Conservation (phyloP, 495 filamentous ascomycete species). For the Annulohypoxylon nitens region DNA sequence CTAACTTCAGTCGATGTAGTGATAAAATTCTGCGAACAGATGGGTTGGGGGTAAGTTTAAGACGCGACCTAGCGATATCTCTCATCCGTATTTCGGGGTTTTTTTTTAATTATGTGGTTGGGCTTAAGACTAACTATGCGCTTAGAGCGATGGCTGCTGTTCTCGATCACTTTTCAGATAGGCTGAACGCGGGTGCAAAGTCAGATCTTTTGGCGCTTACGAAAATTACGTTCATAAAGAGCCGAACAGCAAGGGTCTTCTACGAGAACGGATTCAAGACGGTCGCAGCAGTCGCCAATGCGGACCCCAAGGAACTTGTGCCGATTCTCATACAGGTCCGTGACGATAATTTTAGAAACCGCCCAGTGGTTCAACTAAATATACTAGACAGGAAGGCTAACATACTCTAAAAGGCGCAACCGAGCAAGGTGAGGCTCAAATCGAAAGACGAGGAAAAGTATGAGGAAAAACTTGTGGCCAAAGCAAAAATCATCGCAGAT, state of each 20-base stretch:
- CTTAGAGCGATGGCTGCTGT: constrained; percentile 74
- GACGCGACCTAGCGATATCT: not conserved
- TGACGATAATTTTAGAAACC: not conserved
- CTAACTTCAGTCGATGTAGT: constrained; percentile 65
- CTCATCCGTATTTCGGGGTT: not conserved
- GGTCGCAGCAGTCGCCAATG: constrained; percentile 75
- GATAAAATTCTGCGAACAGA: constrained; percentile 75
- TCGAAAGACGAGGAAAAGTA: constrained; percentile 73
- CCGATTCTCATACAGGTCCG: constrained; percentile 77
- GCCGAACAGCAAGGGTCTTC: constrained; percentile 79
- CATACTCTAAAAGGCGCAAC: constrained; percentile 63
- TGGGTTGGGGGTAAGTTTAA: constrained; percentile 68
- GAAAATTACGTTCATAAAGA: constrained; percentile 82
- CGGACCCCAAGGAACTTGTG: constrained; percentile 74
- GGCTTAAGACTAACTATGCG: constrained; percentile 18
- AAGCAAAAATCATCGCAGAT: constrained; percentile 76
- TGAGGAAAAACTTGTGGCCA: constrained; percentile 71
- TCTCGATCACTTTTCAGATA: constrained; percentile 81
- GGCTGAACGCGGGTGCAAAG: constrained; percentile 79
- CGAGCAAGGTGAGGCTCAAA: constrained; percentile 71
- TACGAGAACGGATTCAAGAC: constrained; percentile 82
- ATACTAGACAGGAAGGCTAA: constrained; percentile 12
- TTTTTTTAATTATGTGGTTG: constrained; percentile 6
- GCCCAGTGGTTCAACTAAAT: no score
- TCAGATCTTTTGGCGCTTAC: constrained; percentile 80